Percentiles rank a stretch among this genome's conserved stretches.
Conservation (phyloP, 2,329 filamentous ascomycete genomes). For the Trichoderma endophyticum region DNA sequence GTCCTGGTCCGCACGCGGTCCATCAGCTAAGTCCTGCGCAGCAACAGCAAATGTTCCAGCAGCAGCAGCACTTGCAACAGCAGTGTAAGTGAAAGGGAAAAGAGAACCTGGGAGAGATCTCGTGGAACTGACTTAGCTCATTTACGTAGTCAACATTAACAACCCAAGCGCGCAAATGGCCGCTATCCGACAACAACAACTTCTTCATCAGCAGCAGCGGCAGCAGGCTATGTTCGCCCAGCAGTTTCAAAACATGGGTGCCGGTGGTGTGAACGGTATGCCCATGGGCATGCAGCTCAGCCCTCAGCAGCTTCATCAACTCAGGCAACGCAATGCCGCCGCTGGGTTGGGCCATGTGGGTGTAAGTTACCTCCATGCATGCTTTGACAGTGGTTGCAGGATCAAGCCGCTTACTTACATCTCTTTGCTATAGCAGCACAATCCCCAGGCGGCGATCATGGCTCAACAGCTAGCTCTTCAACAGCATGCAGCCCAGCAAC, state of each 20-base stretch:
- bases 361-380: neutral
- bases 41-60: slow-evolving; percentile 57
- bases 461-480: slow-evolving; percentile 49
- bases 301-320: slow-evolving; percentile 49
- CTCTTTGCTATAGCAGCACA: slow-evolving; percentile 25
- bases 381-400: neutral
- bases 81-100: slow-evolving; percentile 32
- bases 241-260: slow-evolving; percentile 52
- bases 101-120: neutral
- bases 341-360: slow-evolving; percentile 43
- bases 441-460: slow-evolving; percentile 38
- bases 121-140: slow-evolving; percentile 14
- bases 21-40: slow-evolving; percentile 66
- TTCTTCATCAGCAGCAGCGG: slow-evolving; percentile 53
- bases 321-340: slow-evolving; percentile 41
- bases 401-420: neutral
- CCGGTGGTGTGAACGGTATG: slow-evolving; percentile 39
- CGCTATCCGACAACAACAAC: slow-evolving; percentile 53
- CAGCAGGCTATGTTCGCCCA: slow-evolving; percentile 56
- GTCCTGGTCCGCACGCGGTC: slow-evolving; percentile 65
- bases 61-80: slow-evolving; percentile 42
- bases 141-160: slow-evolving; percentile 29
- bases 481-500: slow-evolving; percentile 28
- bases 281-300: slow-evolving; percentile 53
- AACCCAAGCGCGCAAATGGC: slow-evolving; percentile 37